These are phyloP conservation scores for Debaryomyces castellii DNA, from an alignment of 805 yeast species.

Conservation along the genomic window DNA sequence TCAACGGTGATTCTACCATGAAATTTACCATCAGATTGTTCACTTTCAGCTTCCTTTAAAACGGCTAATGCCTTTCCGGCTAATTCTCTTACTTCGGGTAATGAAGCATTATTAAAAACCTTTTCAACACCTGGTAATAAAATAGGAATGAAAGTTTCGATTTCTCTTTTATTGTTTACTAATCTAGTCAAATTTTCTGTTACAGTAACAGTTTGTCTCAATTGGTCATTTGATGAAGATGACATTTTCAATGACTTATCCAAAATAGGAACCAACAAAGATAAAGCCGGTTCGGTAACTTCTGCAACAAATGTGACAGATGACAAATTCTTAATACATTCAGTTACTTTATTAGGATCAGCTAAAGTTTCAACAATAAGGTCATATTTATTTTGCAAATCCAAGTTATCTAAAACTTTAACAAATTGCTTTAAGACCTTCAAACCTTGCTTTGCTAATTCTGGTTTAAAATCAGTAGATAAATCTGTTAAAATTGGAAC, in stretches of 20 bases:
- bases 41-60: slow-evolving; percentile 74
- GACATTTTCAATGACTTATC: slow-evolving; percentile 85
- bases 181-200: slow-evolving; percentile 93
- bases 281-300: slow-evolving; percentile 93
- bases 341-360: slow-evolving; percentile 85
- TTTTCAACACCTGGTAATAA: slow-evolving; percentile 89
- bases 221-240: slow-evolving; percentile 90
- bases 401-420: slow-evolving; percentile 86
- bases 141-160: slow-evolving; percentile 81
- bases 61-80: slow-evolving; percentile 85
- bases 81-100: slow-evolving; percentile 94
- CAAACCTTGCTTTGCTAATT: slow-evolving; percentile 82
- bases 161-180: slow-evolving; percentile 90
- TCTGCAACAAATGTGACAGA: slow-evolving; percentile 97
- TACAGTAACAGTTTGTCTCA: slow-evolving; percentile 94
- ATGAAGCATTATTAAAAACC: slow-evolving; percentile 85
- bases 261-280: slow-evolving; percentile 87
- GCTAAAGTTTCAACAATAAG: slow-evolving; percentile 83
- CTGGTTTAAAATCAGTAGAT: slow-evolving; percentile 96
- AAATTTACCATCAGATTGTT: slow-evolving; percentile 66
- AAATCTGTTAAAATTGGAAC: slow-evolving; percentile 86
- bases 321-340: slow-evolving; percentile 83
- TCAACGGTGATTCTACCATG: slow-evolving; percentile 68
- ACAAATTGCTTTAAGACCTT: slow-evolving; percentile 70
- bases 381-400: slow-evolving; percentile 82